These are phyloP conservation scores for Wallacemonas sp. DNA, from an alignment of 208 protist genomes.

Conservation along the genomic window DNA sequence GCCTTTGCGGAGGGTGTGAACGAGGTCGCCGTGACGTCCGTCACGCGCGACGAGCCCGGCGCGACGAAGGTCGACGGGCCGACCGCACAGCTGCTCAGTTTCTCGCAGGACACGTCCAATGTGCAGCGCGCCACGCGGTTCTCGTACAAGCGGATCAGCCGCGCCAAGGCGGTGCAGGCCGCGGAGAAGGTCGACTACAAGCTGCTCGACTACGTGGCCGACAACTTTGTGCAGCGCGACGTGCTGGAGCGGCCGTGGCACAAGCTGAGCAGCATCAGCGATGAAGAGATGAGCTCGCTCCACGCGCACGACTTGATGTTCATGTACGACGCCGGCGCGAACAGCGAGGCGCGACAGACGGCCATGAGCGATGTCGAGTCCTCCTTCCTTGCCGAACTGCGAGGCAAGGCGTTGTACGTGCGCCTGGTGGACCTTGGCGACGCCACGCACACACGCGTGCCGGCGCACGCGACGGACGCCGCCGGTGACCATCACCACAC, in stretches of 20 bases:
- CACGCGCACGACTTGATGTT: constrained; percentile 44
- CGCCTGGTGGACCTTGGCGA: constrained; percentile 35
- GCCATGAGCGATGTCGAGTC: constrained; percentile 31
- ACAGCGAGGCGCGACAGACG: constrained; percentile 21
- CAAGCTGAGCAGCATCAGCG: constrained; percentile 43
- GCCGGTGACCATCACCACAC: background rate
- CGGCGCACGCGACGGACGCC: background rate
- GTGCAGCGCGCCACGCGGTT: background rate
- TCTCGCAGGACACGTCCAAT: constrained; percentile 10
- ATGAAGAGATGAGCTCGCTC: constrained; percentile 41
- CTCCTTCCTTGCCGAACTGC: constrained; percentile 22
- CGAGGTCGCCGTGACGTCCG: constrained; percentile 15
- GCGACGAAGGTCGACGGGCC: background rate
- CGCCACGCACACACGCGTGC: background rate
- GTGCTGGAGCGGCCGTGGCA: constrained; percentile 43
- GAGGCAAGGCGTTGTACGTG: constrained; percentile 57
- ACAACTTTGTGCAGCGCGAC: constrained; percentile 13
- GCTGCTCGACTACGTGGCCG: constrained; percentile 12
- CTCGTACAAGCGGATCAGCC: constrained; percentile 5
- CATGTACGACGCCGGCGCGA: constrained; percentile 29
- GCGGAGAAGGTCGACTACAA: constrained; percentile 6
- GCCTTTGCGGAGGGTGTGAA: background rate
- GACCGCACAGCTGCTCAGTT: background rate
- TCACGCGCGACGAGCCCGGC: constrained; percentile 17
- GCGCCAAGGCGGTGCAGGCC: background rate